These are phyloP conservation scores for Decorospora gaudefroyi DNA, from an alignment of 2,329 filamentous ascomycete species.

Conservation along the genomic window DNA sequence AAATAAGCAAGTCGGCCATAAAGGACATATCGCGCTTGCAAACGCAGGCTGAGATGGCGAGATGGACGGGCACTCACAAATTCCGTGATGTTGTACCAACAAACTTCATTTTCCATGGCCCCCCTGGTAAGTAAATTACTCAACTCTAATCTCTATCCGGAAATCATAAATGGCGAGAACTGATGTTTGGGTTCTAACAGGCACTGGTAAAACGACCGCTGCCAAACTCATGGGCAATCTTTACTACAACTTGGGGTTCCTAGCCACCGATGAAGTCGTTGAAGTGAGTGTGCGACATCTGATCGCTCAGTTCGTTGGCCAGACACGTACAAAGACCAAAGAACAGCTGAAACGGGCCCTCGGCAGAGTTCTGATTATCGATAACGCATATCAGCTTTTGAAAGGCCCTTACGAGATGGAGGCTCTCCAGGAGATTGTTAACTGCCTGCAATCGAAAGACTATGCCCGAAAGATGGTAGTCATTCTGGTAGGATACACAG, in stretches of 20 bases:
- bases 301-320: slow-evolving; percentile 69
- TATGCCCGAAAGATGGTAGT: slow-evolving; percentile 66
- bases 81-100: no score
- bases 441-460: slow-evolving; percentile 58
- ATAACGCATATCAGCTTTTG: no score
- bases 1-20: no score
- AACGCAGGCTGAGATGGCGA: no score
- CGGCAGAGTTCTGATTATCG: slow-evolving; percentile 70
- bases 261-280: slow-evolving; percentile 63
- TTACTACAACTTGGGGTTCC: slow-evolving; percentile 74
- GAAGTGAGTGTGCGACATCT: slow-evolving; percentile 71
- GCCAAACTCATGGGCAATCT: slow-evolving; percentile 74
- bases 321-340: slow-evolving; percentile 69
- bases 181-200: no score
- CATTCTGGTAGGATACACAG: slow-evolving; percentile 69
- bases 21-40: no score
- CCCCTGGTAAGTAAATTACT: no score
- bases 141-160: no score
- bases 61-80: no score
- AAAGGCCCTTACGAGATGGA: slow-evolving; percentile 63
- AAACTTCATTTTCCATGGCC: no score
- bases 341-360: slow-evolving; percentile 64
- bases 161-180: no score
- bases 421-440: slow-evolving; percentile 59
- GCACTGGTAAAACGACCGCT: slow-evolving; percentile 66